A percentile compares a stretch with the other conserved stretches of the same genome.
Evolutionary conservation across 805 yeast genomes (phyloP).

Genomic region (Kodamaea fukazawae): DNA sequence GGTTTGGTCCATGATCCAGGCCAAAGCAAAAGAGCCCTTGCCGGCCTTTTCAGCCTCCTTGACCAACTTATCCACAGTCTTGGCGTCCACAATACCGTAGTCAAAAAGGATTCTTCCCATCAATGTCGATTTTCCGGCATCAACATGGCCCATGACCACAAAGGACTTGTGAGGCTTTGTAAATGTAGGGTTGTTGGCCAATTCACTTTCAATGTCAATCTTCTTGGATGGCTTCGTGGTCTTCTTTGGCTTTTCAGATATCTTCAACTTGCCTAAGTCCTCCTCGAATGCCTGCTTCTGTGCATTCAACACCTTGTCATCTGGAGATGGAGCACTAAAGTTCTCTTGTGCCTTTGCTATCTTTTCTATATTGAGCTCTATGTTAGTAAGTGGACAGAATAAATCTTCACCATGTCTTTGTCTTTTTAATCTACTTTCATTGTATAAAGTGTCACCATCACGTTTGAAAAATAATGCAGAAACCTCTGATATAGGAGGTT

Average conservation of each 20-base stretch:
- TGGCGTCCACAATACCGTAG: conserved; percentile 61
- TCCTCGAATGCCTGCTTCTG: conserved; percentile 47
- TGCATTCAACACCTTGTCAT: conserved; percentile 62
- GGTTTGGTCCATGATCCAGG: conserved; percentile 85
- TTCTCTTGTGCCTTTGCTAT: conserved; percentile 45
- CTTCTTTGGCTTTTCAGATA: conserved; percentile 14
- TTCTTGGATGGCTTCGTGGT: conserved; percentile 39
- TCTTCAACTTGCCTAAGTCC: conserved; percentile 26
- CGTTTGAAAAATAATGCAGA: conserved; percentile 6
- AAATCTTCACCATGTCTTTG: conserved; percentile 20
- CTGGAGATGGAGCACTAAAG: conserved; percentile 77
- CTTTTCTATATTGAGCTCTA: conserved; percentile 30
- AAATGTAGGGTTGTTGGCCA: conserved; percentile 28
- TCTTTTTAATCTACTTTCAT: conserved; percentile 16
- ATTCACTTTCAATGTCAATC: conserved; percentile 41
- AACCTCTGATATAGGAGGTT: conserved; percentile 6
- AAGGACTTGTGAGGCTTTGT: conserved; percentile 61
- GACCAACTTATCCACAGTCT: conserved; percentile 58
- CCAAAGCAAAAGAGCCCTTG: conserved; percentile 76
- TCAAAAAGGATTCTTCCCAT: conserved; percentile 73
- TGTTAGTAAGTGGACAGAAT: conserved; percentile 41
- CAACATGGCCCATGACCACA: conserved; percentile 84
- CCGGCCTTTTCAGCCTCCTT: conserved; percentile 67
- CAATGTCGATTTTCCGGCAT: conserved; percentile 80
- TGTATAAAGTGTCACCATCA: conserved; percentile 10